Conservation (phyloP, 495 filamentous ascomycete species). For the Apodospora peruviana region DNA sequence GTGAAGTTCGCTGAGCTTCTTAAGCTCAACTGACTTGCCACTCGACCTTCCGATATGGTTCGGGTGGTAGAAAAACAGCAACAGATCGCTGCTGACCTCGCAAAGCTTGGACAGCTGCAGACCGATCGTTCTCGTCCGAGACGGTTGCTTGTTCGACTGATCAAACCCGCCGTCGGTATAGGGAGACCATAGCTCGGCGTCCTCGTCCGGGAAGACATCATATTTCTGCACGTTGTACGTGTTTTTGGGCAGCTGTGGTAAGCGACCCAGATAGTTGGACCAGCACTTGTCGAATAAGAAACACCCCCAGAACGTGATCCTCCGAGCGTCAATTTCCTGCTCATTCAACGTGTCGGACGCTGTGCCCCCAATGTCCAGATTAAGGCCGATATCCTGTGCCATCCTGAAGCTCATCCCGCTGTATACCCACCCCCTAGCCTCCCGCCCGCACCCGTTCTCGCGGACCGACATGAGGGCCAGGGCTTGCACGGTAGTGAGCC, state of each 20-base stretch:
- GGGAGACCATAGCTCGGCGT: conserved; percentile 77
- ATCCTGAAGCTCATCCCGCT: conserved; percentile 99
- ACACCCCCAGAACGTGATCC: conserved; percentile 98
- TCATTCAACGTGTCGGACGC: conserved; percentile 59
- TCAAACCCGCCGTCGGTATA: conserved; percentile 80
- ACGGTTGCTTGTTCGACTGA: conserved; percentile 66
- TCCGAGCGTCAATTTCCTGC: conserved; percentile 78
- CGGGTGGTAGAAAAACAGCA: conserved; percentile 88
- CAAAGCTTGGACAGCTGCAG: conserved; percentile 78
- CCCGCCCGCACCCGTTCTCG: conserved; percentile 91
- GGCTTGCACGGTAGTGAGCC: conserved; percentile 90
- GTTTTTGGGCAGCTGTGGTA: conserved; percentile 76
- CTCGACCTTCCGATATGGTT: conserved; percentile 52
- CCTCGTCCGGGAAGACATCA: conserved; percentile 87
- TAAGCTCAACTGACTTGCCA: conserved; percentile 66
- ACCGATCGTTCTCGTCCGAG: conserved; percentile 75
- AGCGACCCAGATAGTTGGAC: conserved; percentile 94
- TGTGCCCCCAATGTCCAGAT: conserved; percentile 71
- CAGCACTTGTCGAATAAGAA: conserved; percentile 98
- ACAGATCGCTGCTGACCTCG: conserved; percentile 88
- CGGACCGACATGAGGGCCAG: conserved; percentile 93
- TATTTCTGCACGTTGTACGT: conserved; percentile 80
- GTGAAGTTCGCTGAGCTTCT: conserved; percentile 88
- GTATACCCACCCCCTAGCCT: conserved; percentile 96
- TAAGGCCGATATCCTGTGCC: conserved; percentile 89